A percentile compares a stretch with the other conserved stretches of the same genome.
Conservation (phyloP, 2,329 filamentous ascomycete genomes). For the Clonostachys byssicola region DNA sequence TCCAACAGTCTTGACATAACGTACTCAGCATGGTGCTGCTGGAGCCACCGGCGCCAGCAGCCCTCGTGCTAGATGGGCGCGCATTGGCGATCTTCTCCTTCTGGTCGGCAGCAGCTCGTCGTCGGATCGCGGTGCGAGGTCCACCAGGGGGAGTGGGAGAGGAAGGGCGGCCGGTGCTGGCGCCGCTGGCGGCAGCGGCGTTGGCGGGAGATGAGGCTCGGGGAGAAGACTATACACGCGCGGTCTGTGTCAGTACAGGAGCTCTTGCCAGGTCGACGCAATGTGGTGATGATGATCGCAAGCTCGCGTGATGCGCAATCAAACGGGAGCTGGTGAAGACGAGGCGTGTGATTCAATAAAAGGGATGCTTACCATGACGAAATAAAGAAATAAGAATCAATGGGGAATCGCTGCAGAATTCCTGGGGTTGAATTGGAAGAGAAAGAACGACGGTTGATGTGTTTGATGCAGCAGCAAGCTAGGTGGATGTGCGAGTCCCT, state of each 20-base stretch:
- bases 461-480: conserved; percentile 6
- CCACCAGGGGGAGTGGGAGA: conserved; percentile 90
- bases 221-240: conserved; percentile 45
- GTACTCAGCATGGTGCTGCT: conserved; percentile 97
- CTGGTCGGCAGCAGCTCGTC: conserved; percentile 92
- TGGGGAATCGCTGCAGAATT: conserved; percentile 27
- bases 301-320: too few species aligned
- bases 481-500: conserved; percentile 3
- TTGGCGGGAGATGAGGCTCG: conserved; percentile 56
- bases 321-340: too few species aligned
- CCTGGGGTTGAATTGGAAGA: conserved; percentile 14
- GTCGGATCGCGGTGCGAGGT: conserved; percentile 90
- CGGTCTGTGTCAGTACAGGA: too few species aligned
- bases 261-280: too few species aligned
- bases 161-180: conserved; percentile 70
- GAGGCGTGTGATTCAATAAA: neutral
- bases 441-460: conserved; percentile 9
- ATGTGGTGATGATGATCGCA: too few species aligned
- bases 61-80: conserved; percentile 84
- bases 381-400: conserved; percentile 9
- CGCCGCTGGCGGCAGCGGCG: conserved; percentile 58
- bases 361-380: conserved; percentile 22
- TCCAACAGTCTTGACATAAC: conserved; percentile 26
- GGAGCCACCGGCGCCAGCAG: conserved; percentile 91
- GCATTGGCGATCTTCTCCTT: conserved; percentile 96